Base-by-base conservation (phyloP, 208 protist species). In the Leishmania tropica region DNA sequence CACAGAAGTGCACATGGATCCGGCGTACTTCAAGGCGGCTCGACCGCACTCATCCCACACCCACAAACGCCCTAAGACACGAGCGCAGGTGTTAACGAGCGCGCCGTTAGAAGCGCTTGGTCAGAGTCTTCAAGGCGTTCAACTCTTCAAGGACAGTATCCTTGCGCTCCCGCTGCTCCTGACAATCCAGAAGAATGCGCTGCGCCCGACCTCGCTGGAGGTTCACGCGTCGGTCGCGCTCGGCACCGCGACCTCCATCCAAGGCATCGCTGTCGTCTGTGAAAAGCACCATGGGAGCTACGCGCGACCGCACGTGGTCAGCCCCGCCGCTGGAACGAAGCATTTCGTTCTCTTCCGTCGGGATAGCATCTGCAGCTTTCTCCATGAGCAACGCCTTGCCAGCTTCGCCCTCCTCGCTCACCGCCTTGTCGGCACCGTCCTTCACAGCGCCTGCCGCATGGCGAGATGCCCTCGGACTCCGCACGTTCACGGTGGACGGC, bases 111-210 rank as follows among this genome's bases (percentile, higher is more conserved):
- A 72, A 37, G 60, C n/a, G 40, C 10, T 31, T 47, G 67, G 7
- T n/a, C 56, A 62, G 17, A 24, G 17, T n/a, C 56, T 62, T 62
- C 62, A 86, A 86, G 31, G 58, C 64, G 7, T 21, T 68, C 15
- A 40, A 42, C 79, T 82, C 83, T 24, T 82, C 79, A 53, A 75
- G 62, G 3, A 62, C 53, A 19, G 77, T 21, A 13, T 58, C 28
- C 54, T 80, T 79, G 6, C 83, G 73, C 45, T 60, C 37, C 13
- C 75, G 83, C 75, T 80, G 83, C 81, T 85, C 81, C 60, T 85
- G 28, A 10, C 81, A 85, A 37, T 80, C 68, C 45, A 85, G 60
- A 62, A 85, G 71, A 51, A 81, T 45, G 8, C 56, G 2, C 42
- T 64, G 81, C 71, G 78, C 76, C n/a, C 81, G 76, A 81, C 37